A percentile compares a stretch with the other conserved stretches of the same genome.
These are phyloP conservation scores for Balamuthia mandrillaris DNA, from an alignment of 208 protist genomes.

Conservation along the genomic window DNA sequence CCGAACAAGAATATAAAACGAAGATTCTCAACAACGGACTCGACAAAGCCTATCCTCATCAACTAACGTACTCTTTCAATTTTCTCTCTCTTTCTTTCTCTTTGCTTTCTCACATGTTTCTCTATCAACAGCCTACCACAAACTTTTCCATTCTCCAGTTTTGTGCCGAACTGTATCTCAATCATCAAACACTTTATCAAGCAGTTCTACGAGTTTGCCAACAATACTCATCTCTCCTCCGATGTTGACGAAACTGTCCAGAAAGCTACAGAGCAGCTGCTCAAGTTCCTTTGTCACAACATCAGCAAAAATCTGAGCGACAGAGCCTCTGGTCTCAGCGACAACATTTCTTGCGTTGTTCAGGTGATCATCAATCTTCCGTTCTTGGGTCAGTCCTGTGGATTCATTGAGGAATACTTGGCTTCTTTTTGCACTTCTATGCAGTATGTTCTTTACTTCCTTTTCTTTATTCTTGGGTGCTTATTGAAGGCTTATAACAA, in stretches of 20 bases:
- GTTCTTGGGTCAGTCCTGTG: not conserved
- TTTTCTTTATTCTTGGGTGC: not conserved
- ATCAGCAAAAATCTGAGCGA: slow-evolving; percentile 13
- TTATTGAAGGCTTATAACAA: not conserved
- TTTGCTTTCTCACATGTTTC: not conserved
- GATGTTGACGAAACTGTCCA: not conserved
- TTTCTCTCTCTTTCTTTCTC: not conserved
- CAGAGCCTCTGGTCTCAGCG: not conserved
- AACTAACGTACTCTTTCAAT: not conserved
- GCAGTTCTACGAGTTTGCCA: slow-evolving; percentile 15
- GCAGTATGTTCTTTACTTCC: not conserved
- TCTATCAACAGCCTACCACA: not conserved
- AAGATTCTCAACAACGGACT: not conserved
- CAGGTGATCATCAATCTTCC: not conserved
- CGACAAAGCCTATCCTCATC: not conserved
- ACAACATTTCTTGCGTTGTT: not conserved
- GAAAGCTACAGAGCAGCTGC: not conserved
- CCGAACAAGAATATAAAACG: not conserved
- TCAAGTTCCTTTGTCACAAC: not conserved
- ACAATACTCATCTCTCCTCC: not conserved
- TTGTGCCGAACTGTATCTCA: not conserved
- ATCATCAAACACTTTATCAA: slow-evolving; percentile 22
- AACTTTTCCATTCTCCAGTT: not conserved
- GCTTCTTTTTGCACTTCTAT: not conserved
- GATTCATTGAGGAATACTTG: not conserved